A percentile compares a stretch with the other conserved stretches of the same genome.
phyloP scores from a whole-genome alignment of 1,284 basidiomycete species.

The Cutaneotrichosporon spelunceum region DNA sequence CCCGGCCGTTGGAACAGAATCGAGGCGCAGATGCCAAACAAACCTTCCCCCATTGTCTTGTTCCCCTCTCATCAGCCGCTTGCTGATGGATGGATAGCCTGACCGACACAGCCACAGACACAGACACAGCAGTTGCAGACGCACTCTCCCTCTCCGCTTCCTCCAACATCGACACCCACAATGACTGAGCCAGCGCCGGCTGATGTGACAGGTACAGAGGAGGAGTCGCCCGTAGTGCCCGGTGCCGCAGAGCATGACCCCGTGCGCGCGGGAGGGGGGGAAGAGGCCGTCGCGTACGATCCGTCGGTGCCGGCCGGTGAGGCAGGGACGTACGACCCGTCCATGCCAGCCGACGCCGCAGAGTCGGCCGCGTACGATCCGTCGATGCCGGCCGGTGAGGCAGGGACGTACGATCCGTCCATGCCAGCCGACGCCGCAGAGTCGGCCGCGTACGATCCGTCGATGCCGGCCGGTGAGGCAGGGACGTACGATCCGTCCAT shows the following conservation, averaged over 20 bases:
- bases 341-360: conserved; percentile 5
- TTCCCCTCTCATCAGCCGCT: conserved; percentile 7
- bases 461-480: background rate
- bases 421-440: conserved; percentile 5
- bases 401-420: no score
- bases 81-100: conserved; percentile 13
- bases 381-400: background rate
- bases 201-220: conserved; percentile 3
- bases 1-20: background rate
- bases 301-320: no score
- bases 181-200: conserved; percentile 8
- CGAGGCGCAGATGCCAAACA: background rate
- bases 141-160: background rate
- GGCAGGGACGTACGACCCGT: no score
- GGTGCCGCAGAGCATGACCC: conserved; percentile 10
- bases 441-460: no score
- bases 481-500: conserved; percentile 10
- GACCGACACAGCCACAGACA: background rate
- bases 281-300: no score
- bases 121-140: conserved; percentile 6
- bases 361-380: background rate
- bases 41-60: conserved; percentile 1
- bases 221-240: no score
- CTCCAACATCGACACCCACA: background rate
- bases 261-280: background rate